Evolutionary conservation across 2,329 filamentous ascomycete species (phyloP).

Genomic region (Fonsecaea multimorphosa): DNA sequence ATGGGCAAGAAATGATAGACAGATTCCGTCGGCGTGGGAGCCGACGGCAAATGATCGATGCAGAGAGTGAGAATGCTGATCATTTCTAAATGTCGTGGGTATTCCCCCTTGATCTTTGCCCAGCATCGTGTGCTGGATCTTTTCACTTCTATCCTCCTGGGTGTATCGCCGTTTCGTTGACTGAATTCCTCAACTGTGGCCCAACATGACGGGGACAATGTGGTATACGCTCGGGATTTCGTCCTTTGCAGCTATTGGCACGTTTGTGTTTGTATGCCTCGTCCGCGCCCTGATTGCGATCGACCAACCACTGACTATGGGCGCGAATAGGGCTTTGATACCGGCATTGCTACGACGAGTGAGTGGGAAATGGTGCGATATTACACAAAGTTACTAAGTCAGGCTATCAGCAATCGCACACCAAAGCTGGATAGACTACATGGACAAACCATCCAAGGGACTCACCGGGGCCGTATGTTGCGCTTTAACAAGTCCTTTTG

Average conservation of each 20-base stretch:
- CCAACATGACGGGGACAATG: conserved; percentile 44
- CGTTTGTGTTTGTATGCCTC: conserved; percentile 61
- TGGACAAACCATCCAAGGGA: conserved; percentile 61
- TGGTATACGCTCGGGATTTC: conserved; percentile 60
- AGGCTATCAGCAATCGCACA: conserved; percentile 58
- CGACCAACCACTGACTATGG: conserved; percentile 1
- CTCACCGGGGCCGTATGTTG: conserved; percentile 60
- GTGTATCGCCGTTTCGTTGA: background rate
- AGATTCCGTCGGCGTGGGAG: background rate
- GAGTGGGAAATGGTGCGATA: conserved; percentile 40
- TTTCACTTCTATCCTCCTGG: background rate
- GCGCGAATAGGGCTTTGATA: conserved; percentile 60
- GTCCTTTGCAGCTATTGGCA: conserved; percentile 64
- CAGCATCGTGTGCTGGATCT: background rate
- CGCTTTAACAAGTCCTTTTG: background rate
- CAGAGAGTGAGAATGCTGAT: conserved; percentile 8
- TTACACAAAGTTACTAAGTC: conserved; percentile 43
- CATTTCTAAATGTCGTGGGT: conserved; percentile 11
- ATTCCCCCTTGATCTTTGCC: background rate
- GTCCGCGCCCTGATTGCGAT: background rate
- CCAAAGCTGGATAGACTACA: conserved; percentile 65
- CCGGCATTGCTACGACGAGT: conserved; percentile 65
- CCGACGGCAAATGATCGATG: conserved; percentile 19
- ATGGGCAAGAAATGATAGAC: background rate
- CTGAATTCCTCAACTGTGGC: background rate